Base-by-base conservation (phyloP, 106 monocot species). In the Triglochin maritima region DNA sequence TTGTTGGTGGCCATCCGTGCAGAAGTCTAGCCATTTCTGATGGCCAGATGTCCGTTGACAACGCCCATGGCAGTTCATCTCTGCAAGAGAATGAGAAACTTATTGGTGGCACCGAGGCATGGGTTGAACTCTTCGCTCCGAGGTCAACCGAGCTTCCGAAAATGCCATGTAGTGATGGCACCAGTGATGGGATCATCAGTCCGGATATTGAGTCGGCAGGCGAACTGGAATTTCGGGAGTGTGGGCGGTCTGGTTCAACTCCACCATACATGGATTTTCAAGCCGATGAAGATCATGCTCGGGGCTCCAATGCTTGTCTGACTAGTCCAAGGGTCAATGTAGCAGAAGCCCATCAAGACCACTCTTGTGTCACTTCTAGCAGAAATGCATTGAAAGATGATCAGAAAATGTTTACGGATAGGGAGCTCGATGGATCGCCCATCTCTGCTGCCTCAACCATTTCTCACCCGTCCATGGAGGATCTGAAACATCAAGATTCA, bases 311-410 rank as follows among this genome's bases (percentile, higher is more conserved):
- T 81, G 80, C 73, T 64, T 80, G 71, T 57, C 74, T 80, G 62
- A 76, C 70, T n/a, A 78, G 67, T 68, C 69, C 79, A 70, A 77
- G 57, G 11, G 79, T 79, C 4, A 47, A 58, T 48, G 51, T 49
- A 10, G 16, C 50, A 53, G 89, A 84, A 44, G 54, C 69, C 53
- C 81, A 61, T 59, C 69, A 73, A 60, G 81, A 80, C 17, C 81
- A 86, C 70, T 78, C 83, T 59, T 81, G 86, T 51, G 67, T 78
- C 41, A 79, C 83, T 15, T 80, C 78, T 8, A 64, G 41, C 55
- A 60, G 57, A 47, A 13, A 13, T 45, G 13, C 48, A 60, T 46
- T 59, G 44, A 54, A 57, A 59, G 55, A 72, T 67, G 72, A 72
- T 49, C 45, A 56, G 45, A 53, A 46, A 10, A 56, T 74, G 62